Percentiles rank a stretch among this genome's conserved stretches.
phyloP scores from a whole-genome alignment of 208 protist species.

The Leishmania guyanensis region DNA sequence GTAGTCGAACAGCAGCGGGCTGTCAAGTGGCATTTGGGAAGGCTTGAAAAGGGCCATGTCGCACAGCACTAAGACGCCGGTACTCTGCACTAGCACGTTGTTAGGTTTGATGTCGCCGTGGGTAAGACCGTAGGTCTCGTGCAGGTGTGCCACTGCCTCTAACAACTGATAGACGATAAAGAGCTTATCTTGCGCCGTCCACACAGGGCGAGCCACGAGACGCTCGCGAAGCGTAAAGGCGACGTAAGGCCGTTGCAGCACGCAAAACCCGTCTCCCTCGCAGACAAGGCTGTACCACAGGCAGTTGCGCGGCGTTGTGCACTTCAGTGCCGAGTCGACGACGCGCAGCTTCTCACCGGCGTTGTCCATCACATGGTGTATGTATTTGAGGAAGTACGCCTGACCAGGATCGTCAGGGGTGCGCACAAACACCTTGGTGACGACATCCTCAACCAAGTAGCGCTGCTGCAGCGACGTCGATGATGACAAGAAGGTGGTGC shows the following conservation, averaged over 20 bases:
- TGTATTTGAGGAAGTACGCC: constrained; percentile 43
- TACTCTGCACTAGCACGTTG: constrained; percentile 81
- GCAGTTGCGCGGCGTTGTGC: constrained; percentile 11
- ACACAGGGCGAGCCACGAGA: constrained; percentile 66
- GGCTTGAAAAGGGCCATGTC: constrained; percentile 92
- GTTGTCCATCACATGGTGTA: constrained; percentile 32
- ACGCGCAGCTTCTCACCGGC: constrained; percentile 43
- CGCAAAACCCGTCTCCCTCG: constrained; percentile 45
- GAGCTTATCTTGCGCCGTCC: constrained; percentile 42
- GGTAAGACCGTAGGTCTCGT: constrained; percentile 72
- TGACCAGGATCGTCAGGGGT: constrained; percentile 39
- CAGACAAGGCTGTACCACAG: constrained; percentile 31
- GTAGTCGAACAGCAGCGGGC: constrained; percentile 81
- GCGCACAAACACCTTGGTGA: constrained; percentile 78
- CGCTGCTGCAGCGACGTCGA: constrained; percentile 5
- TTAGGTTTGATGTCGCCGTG: constrained; percentile 92
- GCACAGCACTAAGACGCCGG: constrained; percentile 74
- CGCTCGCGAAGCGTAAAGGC: constrained; percentile 77
- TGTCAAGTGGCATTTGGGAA: constrained; percentile 55
- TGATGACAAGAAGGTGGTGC: background rate
- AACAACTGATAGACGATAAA: constrained; percentile 79
- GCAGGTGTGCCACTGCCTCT: constrained; percentile 66
- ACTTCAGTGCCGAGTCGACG: constrained; percentile 34
- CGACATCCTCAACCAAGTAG: constrained; percentile 43
- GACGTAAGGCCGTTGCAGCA: constrained; percentile 77